Conservation (phyloP, 169 alveolate species). For the Eimeria necatrix region DNA sequence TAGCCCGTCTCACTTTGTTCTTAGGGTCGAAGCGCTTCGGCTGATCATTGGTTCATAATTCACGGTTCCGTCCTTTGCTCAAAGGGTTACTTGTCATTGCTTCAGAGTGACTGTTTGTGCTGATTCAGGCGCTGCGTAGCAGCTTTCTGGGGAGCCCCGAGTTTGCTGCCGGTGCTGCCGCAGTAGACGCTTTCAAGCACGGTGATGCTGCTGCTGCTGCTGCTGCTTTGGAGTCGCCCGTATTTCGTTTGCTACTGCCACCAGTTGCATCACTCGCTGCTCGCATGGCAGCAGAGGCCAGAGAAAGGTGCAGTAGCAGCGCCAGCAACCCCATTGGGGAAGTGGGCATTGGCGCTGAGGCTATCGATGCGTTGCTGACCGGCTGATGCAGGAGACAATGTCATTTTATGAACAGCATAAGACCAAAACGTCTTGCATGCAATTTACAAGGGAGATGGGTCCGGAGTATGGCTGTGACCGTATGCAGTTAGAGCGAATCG, state of each 20-base stretch:
- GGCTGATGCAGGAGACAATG: too few relatives aligned
- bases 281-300: not conserved
- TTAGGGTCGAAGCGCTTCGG: too few relatives aligned
- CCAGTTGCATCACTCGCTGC: conserved; percentile 58
- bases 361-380: not conserved
- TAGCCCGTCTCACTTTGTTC: too few relatives aligned
- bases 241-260: conserved; percentile 27
- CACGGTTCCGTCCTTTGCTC: not conserved
- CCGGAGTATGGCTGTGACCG: too few relatives aligned
- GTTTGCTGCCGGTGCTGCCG: conserved; percentile 68
- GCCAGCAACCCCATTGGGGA: too few relatives aligned
- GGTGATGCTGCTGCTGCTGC: conserved; percentile 10
- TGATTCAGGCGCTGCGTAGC: conserved; percentile 57
- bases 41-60: too few relatives aligned
- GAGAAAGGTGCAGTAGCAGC: too few relatives aligned
- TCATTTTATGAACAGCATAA: too few relatives aligned
- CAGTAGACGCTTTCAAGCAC: conserved; percentile 33
- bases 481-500: too few relatives aligned
- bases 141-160: conserved; percentile 67
- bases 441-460: too few relatives aligned
- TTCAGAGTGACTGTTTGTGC: not conserved
- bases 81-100: not conserved
- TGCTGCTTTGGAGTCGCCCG: conserved; percentile 43
- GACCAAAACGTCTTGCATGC: too few relatives aligned
- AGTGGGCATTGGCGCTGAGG: not conserved